Evolutionary conservation across 306 rosid genomes (phyloP), one percentile per base, ranked within the genome.

Genomic region (Citrullus mucosospermus): DNA sequence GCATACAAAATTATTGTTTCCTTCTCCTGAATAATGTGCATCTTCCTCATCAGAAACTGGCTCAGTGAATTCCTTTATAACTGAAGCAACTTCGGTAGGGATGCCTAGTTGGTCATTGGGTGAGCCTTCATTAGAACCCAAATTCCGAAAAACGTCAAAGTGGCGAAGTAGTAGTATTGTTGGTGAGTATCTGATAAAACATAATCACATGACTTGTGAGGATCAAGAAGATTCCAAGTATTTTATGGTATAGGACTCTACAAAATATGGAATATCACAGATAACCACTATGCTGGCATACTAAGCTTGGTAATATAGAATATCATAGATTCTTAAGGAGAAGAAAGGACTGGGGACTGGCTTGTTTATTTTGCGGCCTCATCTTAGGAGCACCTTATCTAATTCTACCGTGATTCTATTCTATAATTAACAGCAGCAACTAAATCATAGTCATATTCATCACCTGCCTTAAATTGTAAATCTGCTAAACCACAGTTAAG

Each of bases 161-260:
- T 91, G 93, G 56, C 97, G 92, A 73, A 95, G 97, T 83, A 95
- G 93, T 81, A 92, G 90, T 86, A 95, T 86, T 48, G 97, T 80
- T 78, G 99, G 97, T 0, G 91, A 88, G 89, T 92, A 92, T 80
- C 97, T 95, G 96, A 69, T 78, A 78, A 60, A 88, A 83, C 56
- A 83, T 55, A 72, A 70, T 68, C 76, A 57, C 66, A 77, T 76
- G 16, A 48, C 54, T 48, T 17, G 17, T 48, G 30, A 82, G 68
- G 73, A 84, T 80, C 76, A 54, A 71, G 69, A 48, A 74, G 65
- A 30, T 25, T 46, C 32, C 5, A 16, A 51, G 59, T 15, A 72
- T 72, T 32, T 72, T 72, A 28, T 50, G 15, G 61, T 36, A 50
- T 15, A 3, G 9, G 61, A 15, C 77, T 9, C 8, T 72, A 73